Percentiles rank a stretch among this genome's conserved stretches.
Evolutionary conservation across 2,329 filamentous ascomycete genomes (phyloP).

Genomic region (Chalaropsis ovoidea): DNA sequence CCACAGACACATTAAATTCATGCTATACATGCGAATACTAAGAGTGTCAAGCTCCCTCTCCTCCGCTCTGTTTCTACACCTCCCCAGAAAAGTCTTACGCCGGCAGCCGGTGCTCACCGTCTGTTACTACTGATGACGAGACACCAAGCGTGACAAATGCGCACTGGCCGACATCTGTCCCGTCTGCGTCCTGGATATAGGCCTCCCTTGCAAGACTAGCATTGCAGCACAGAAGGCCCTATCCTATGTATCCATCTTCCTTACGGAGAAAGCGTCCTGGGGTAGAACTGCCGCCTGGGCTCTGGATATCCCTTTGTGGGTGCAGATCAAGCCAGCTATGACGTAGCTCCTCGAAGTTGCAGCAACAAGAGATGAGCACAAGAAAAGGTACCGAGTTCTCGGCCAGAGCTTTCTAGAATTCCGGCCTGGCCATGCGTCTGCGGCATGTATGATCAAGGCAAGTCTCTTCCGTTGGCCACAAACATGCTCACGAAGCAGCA

Average conservation of each 20-base stretch:
- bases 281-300: background rate
- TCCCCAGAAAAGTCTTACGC: background rate
- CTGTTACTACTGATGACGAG: conserved; percentile 6
- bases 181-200: background rate
- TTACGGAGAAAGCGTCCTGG: conserved; percentile 7
- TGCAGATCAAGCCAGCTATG: background rate
- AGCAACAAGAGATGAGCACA: background rate
- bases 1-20: background rate
- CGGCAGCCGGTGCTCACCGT: conserved; percentile 1
- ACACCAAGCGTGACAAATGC: background rate
- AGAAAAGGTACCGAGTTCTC: background rate
- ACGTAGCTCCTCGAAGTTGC: background rate
- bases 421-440: background rate
- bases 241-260: background rate
- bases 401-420: background rate
- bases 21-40: background rate
- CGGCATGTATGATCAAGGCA: too few relatives aligned
- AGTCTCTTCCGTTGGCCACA: too few relatives aligned
- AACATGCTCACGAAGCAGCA: too few relatives aligned
- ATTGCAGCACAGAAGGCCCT: background rate
- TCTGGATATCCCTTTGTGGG: background rate
- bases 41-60: background rate
- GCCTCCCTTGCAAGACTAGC: background rate
- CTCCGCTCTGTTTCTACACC: background rate
- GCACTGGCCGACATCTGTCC: background rate